phyloP scores from a whole-genome alignment of 169 alveolate genomes.

The Plasmodium malariae region DNA sequence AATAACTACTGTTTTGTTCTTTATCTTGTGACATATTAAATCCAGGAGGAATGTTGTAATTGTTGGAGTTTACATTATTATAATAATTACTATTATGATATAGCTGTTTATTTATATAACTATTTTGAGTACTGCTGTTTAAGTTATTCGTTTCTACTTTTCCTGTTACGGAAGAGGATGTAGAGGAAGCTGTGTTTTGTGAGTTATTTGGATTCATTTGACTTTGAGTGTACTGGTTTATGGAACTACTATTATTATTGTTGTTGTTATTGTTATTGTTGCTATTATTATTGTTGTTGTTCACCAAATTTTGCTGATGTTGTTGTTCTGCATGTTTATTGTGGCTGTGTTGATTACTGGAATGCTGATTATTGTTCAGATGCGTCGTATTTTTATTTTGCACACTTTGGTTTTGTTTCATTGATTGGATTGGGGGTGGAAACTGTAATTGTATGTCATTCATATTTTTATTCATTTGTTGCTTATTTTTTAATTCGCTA shows the following conservation, averaged over 20 bases:
- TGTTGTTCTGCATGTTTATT: slow-evolving; percentile 49
- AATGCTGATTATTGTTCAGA: background rate
- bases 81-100: slow-evolving; percentile 47
- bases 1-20: slow-evolving; percentile 44
- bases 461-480: slow-evolving; percentile 54
- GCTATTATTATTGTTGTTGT: background rate
- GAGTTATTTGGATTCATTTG: slow-evolving; percentile 51
- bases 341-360: slow-evolving; percentile 28
- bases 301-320: slow-evolving; percentile 51
- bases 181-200: slow-evolving; percentile 65
- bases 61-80: slow-evolving; percentile 56
- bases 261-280: background rate
- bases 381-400: slow-evolving; percentile 31
- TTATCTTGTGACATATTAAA: slow-evolving; percentile 66
- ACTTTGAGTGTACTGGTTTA: slow-evolving; percentile 54
- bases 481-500: slow-evolving; percentile 54
- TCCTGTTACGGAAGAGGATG: slow-evolving; percentile 68
- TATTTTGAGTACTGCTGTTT: slow-evolving; percentile 22
- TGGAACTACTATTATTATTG: slow-evolving; percentile 36
- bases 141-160: slow-evolving; percentile 57
- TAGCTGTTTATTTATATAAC: slow-evolving; percentile 26
- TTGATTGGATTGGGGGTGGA: slow-evolving; percentile 6
- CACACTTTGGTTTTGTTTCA: slow-evolving; percentile 22
- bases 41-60: slow-evolving; percentile 56
- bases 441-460: slow-evolving; percentile 47